Conservation (phyloP, 2,329 filamentous ascomycete genomes). For the Nigrospora osmanthi region DNA sequence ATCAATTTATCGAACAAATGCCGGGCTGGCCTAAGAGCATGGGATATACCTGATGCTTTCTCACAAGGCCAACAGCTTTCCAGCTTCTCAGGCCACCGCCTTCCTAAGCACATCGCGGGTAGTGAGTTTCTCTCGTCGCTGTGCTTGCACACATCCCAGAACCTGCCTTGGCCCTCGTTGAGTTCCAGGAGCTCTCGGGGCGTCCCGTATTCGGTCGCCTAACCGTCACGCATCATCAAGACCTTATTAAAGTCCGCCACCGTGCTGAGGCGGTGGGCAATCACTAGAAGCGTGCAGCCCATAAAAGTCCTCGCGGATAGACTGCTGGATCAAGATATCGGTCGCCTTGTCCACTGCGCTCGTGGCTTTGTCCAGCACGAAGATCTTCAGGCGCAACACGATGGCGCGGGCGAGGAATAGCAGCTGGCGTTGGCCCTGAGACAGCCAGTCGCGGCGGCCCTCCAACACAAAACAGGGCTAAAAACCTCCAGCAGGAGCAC, state of each 20-base stretch:
- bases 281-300: conserved; percentile 65
- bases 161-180: conserved; percentile 31
- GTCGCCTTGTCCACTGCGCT: conserved; percentile 72
- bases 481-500: too few relatives aligned
- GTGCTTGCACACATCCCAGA: conserved; percentile 54
- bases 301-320: conserved; percentile 67
- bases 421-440: conserved; percentile 69
- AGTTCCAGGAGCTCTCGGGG: conserved; percentile 52
- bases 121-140: conserved; percentile 51
- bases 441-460: too few relatives aligned
- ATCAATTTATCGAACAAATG: too few relatives aligned
- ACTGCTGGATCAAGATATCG: conserved; percentile 64
- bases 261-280: conserved; percentile 68
- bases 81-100: too few relatives aligned
- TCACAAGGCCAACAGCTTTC: too few relatives aligned
- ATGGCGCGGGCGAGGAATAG: conserved; percentile 69
- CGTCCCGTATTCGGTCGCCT: conserved; percentile 58
- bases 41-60: too few relatives aligned
- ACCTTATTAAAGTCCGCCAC: conserved; percentile 73
- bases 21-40: too few relatives aligned
- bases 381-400: conserved; percentile 63
- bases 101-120: conserved; percentile 6
- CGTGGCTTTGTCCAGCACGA: conserved; percentile 76
- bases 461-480: too few relatives aligned
- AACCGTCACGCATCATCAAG: conserved; percentile 61